A percentile compares a stretch with the other conserved stretches of the same genome.
Conservation (phyloP, 83 land plant species). For the Isoetes engelmannii region DNA sequence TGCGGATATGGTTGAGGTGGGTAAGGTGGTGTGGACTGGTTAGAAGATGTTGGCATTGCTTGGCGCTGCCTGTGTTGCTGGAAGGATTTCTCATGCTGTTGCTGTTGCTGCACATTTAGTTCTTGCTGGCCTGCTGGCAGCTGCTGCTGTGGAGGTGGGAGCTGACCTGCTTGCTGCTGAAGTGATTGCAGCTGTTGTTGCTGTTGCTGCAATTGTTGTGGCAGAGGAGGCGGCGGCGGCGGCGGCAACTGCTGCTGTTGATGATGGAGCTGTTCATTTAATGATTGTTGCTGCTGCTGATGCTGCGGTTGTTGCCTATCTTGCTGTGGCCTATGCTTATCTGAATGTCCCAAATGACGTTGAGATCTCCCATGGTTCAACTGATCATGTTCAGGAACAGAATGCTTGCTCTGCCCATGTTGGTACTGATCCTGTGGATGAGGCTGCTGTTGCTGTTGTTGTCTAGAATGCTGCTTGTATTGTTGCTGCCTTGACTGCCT, state of each 20-base stretch:
- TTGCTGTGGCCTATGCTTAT: too few species aligned
- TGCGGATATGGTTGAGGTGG: slow-evolving; percentile 11
- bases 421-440: neutral
- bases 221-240: too few species aligned
- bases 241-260: too few species aligned
- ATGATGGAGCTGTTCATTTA: too few species aligned
- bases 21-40: slow-evolving; percentile 5
- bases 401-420: slow-evolving; percentile 11
- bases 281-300: too few species aligned
- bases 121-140: slow-evolving; percentile 4
- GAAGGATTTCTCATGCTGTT: neutral
- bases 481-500: neutral
- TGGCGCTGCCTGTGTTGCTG: neutral
- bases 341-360: too few species aligned
- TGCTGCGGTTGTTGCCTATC: too few species aligned
- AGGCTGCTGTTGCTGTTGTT: neutral
- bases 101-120: slow-evolving; percentile 12
- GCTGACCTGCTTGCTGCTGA: neutral
- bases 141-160: slow-evolving; percentile 15
- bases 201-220: neutral
- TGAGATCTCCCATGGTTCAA: slow-evolving; percentile 5
- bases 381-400: slow-evolving; percentile 4
- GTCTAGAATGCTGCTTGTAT: neutral
- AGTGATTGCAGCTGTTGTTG: slow-evolving; percentile 19
- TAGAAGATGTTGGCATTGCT: slow-evolving; percentile 1